phyloP scores from a whole-genome alignment of 2,329 filamentous ascomycete genomes.

The Grosmannia serpens region DNA sequence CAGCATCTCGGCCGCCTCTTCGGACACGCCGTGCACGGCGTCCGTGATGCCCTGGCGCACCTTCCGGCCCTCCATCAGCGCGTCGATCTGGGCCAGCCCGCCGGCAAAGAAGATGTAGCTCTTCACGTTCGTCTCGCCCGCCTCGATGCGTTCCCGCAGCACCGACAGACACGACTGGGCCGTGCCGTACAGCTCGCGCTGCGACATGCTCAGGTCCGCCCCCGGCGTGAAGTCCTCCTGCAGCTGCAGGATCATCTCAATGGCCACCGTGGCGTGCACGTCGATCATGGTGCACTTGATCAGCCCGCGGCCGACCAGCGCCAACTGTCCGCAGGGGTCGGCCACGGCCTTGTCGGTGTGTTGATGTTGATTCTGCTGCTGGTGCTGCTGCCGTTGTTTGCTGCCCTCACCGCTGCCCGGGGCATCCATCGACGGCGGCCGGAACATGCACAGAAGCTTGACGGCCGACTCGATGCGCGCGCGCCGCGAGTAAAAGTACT shows the following conservation, averaged over 20 bases:
- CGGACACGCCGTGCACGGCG: background rate
- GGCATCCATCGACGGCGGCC: background rate
- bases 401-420: background rate
- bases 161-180: background rate
- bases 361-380: background rate
- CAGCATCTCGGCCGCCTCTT: background rate
- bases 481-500: constrained; percentile 13
- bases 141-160: constrained; percentile 8
- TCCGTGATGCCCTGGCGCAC: constrained; percentile 5
- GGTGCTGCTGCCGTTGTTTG: no score
- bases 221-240: constrained; percentile 9
- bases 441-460: constrained; percentile 7
- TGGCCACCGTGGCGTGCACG: constrained; percentile 7
- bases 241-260: constrained; percentile 13
- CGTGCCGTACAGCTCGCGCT: constrained; percentile 12
- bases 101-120: constrained; percentile 9
- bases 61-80: constrained; percentile 6
- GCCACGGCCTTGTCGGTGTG: background rate
- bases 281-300: constrained; percentile 13
- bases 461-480: constrained; percentile 12
- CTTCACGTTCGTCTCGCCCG: constrained; percentile 14
- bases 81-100: constrained; percentile 11
- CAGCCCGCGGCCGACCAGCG: constrained; percentile 10
- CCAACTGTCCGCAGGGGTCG: constrained; percentile 8
- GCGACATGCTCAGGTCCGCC: constrained; percentile 9